Conservation (phyloP, 176 grass and related monocot genomes). For the Bonia amplexicaulis region DNA sequence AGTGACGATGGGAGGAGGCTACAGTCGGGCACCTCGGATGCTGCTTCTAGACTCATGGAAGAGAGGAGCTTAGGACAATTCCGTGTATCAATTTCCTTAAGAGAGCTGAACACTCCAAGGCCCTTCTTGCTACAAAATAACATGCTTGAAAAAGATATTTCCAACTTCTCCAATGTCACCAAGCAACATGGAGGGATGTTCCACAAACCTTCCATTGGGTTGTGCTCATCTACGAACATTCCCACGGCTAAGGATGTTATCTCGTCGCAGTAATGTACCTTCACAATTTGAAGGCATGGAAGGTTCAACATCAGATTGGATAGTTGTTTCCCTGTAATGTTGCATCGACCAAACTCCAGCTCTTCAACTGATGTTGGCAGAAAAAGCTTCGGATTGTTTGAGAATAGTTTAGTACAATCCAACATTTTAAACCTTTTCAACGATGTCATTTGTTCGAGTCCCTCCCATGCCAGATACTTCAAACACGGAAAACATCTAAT, state of each 20-base stretch:
- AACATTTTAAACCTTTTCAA: not conserved
- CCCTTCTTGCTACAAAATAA: not conserved
- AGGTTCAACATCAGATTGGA: not conserved
- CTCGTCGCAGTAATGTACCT: not conserved
- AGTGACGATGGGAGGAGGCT: not conserved
- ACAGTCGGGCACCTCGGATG: not conserved
- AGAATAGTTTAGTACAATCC: not conserved
- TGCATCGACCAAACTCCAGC: not conserved
- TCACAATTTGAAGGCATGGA: not conserved
- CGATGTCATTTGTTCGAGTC: not conserved
- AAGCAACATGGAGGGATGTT: not conserved
- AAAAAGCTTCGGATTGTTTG: not conserved
- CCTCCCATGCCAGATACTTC: not conserved
- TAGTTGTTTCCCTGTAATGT: slow-evolving; percentile 5
- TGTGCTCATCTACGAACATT: not conserved
- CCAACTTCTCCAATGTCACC: not conserved
- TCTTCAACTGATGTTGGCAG: not conserved
- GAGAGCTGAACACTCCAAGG: not conserved
- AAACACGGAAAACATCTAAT: not conserved
- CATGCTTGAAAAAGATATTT: not conserved
- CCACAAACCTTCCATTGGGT: not conserved
- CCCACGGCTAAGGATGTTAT: slow-evolving; percentile 2
- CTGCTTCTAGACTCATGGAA: not conserved
- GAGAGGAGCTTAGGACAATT: not conserved
- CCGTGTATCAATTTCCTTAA: not conserved